Evolutionary conservation across 2,329 filamentous ascomycete genomes (phyloP), one percentile per base, ranked within the genome.

Genomic region (Fusarium mangiferae): DNA sequence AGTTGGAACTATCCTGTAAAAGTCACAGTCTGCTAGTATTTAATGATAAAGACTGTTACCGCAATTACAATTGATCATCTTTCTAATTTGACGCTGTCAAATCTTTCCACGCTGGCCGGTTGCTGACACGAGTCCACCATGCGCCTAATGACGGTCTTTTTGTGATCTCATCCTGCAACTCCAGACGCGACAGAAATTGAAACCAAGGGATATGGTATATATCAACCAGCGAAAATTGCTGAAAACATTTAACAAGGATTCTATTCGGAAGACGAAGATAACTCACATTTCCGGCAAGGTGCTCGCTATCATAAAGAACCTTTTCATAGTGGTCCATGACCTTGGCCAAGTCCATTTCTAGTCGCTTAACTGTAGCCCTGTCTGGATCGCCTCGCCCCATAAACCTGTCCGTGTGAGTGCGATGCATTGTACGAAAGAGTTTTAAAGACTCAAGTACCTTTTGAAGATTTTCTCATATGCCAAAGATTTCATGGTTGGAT

Each of bases 261-360:
- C 3, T 0, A 1, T 9, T 15, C 9, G 0, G 5, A 15, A 11
- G 0, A 0, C 9, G 14, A 1, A 6, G 0, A 26, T 5, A 9
- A 33, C 46, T 51, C 5, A 51, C 48, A 3, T 24, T 51, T 51
- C 48, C 22, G 0, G 15, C 7, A 14, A 51, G 30, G 28, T 51
- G 33, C 7, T 51, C 30, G 4, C 30, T 18, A 24, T 7, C 7
- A 33, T 15, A 24, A 13, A 35, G 22, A 0, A 35, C 30, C 0
- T 51, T 51, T 10, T 51, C 48, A 4, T 51, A 35, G 11, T 51
- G 48, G 0, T 24, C 10, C 7, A 51, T 24, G 3, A 51, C 48
- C 48, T 51, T 35, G 11, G 4, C 22, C 22, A 35, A 51, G 4
- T 35, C 30, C 11, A 4, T 14, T 51, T 51, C 11, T 5, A 35